Conservation (phyloP, 1,139 yeast genomes). For the Blastobotrys ciferrii region DNA sequence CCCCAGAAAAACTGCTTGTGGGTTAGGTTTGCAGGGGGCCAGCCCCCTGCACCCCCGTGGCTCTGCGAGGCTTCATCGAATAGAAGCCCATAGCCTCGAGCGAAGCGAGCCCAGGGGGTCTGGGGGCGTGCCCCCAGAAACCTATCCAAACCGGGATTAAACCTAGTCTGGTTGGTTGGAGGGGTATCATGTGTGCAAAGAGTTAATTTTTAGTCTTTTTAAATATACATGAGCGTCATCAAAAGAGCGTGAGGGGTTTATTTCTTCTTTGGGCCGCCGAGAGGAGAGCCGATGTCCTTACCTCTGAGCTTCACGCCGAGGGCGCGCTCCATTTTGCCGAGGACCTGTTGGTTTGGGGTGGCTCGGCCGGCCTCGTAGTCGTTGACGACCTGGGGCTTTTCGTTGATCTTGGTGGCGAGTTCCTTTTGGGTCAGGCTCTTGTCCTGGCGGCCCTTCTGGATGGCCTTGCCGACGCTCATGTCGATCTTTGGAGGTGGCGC, state of each 20-base stretch:
- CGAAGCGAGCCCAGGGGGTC: too few relatives aligned
- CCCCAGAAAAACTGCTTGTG: too few relatives aligned
- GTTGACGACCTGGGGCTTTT: constrained; percentile 91
- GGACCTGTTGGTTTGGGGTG: constrained; percentile 90
- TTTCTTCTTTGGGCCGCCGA: constrained; percentile 69
- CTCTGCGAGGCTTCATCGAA: too few relatives aligned
- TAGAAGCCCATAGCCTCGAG: too few relatives aligned
- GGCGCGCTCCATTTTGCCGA: constrained; percentile 90
- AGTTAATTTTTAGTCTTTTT: neutral
- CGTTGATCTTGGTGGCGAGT: constrained; percentile 90
- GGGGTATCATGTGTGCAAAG: too few relatives aligned
- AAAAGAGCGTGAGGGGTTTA: constrained; percentile 17
- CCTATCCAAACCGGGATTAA: too few relatives aligned
- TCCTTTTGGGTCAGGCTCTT: constrained; percentile 92
- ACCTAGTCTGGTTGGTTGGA: too few relatives aligned
- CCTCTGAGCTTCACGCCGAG: constrained; percentile 95
- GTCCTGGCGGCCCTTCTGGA: constrained; percentile 82
- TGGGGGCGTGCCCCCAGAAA: too few relatives aligned
- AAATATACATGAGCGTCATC: neutral
- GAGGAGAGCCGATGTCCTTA: constrained; percentile 89
- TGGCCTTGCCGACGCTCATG: constrained; percentile 79
- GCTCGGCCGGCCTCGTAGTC: constrained; percentile 98
- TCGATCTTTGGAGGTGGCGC: constrained; percentile 91
- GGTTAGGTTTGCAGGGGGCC: too few relatives aligned
- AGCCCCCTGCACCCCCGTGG: too few relatives aligned